These are phyloP conservation scores for Fagopyrum tataricum DNA, from an alignment of 148 eudicot species.

Conservation along the genomic window DNA sequence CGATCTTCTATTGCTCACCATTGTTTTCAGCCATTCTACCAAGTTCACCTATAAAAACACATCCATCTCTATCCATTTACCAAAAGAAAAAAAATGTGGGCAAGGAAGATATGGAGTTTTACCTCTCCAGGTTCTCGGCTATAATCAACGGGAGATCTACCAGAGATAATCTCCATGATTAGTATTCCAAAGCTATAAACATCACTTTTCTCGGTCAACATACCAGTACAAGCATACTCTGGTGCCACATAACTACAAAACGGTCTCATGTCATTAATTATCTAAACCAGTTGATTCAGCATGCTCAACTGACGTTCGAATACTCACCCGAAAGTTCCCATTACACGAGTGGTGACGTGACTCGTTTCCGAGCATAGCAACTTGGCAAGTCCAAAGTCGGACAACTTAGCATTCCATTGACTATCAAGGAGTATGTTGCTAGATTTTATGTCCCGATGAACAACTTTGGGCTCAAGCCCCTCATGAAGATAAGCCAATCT, in stretches of 20 bases:
- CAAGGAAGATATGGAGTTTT: background rate
- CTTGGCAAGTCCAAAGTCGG: slow-evolving; percentile 15
- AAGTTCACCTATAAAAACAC: slow-evolving; percentile 10
- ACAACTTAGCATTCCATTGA: slow-evolving; percentile 10
- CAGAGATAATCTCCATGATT: slow-evolving; percentile 13
- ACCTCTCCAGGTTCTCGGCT: slow-evolving; percentile 12
- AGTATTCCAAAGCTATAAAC: slow-evolving; percentile 14
- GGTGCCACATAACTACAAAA: slow-evolving; percentile 14
- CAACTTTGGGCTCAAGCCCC: slow-evolving; percentile 16
- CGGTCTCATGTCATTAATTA: background rate
- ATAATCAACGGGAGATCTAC: slow-evolving; percentile 15
- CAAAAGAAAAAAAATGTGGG: background rate
- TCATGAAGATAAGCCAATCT: slow-evolving; percentile 13
- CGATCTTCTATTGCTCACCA: slow-evolving; percentile 15
- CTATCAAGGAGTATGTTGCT: slow-evolving; percentile 12
- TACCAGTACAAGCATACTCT: slow-evolving; percentile 14
- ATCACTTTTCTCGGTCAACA: slow-evolving; percentile 14
- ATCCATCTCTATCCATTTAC: background rate
- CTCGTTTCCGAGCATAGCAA: slow-evolving; percentile 3
- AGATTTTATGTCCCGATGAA: slow-evolving; percentile 14
- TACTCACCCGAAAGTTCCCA: slow-evolving; percentile 14
- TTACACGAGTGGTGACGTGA: slow-evolving; percentile 11
- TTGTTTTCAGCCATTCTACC: slow-evolving; percentile 14
- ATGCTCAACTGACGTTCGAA: background rate
- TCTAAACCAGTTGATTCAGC: background rate